Evolutionary conservation across 1,284 basidiomycete species (phyloP).

Genomic region (Papiliotrema laurentii): DNA sequence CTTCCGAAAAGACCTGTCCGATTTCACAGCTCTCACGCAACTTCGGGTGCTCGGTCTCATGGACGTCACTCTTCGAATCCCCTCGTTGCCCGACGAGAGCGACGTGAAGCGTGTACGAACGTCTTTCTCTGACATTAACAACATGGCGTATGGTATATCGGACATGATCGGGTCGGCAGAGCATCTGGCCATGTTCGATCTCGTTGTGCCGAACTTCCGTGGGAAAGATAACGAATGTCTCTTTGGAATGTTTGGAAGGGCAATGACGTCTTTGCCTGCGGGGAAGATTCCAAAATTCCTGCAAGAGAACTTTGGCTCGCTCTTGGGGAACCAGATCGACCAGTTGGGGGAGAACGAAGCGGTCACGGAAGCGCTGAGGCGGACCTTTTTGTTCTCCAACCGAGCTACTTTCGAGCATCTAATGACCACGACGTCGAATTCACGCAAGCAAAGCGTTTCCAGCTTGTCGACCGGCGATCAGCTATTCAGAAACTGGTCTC

Average conservation of each 20-base stretch:
- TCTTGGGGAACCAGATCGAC: constrained; percentile 60
- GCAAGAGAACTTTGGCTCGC: constrained; percentile 68
- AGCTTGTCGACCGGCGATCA: constrained; percentile 44
- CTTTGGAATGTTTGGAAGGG: constrained; percentile 90
- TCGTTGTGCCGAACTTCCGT: constrained; percentile 86
- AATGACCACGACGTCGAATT: not conserved
- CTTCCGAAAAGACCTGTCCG: constrained; percentile 59
- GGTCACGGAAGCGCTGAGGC: constrained; percentile 69
- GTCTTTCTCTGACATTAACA: constrained; percentile 82
- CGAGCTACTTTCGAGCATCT: constrained; percentile 67
- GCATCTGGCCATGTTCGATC: constrained; percentile 82
- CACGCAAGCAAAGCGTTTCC: constrained; percentile 65
- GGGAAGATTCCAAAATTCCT: constrained; percentile 62
- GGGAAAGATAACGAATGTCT: constrained; percentile 75
- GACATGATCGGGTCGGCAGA: constrained; percentile 79
- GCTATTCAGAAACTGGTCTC: constrained; percentile 42
- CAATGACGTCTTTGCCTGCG: constrained; percentile 56
- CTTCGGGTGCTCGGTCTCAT: constrained; percentile 90
- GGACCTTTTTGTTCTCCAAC: constrained; percentile 81
- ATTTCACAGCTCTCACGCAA: constrained; percentile 78
- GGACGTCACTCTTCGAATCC: constrained; percentile 90
- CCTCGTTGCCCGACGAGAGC: constrained; percentile 80
- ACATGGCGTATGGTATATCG: constrained; percentile 94
- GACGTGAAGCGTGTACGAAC: constrained; percentile 90
- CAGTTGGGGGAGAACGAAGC: constrained; percentile 56